Percentiles rank a stretch among this genome's conserved stretches.
These are phyloP conservation scores for Rhodomyrtus psidioides DNA, from an alignment of 441 rosid genomes.

Conservation along the genomic window DNA sequence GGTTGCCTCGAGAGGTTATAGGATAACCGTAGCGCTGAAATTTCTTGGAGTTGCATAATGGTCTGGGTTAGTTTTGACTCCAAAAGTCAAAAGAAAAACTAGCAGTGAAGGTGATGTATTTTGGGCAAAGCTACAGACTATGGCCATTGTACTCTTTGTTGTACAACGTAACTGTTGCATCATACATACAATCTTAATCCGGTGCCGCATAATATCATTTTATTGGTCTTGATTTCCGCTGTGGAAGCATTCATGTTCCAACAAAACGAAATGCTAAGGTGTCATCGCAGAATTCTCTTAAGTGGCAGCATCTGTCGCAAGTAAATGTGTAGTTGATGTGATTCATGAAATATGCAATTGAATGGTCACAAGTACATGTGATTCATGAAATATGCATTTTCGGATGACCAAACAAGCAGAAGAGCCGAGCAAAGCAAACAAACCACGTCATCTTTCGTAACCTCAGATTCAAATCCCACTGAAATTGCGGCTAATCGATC, in stretches of 20 bases:
- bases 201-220: neutral
- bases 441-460: too few species aligned
- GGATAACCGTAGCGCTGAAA: neutral
- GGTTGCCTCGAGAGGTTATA: neutral
- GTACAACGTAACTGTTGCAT: neutral
- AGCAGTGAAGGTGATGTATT: constrained; percentile 7
- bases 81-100: neutral
- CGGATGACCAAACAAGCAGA: too few species aligned
- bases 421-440: too few species aligned
- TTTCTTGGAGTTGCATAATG: neutral
- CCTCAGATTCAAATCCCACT: too few species aligned
- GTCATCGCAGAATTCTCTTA: neutral
- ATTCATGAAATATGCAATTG: neutral
- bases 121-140: constrained; percentile 63
- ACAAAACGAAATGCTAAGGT: neutral
- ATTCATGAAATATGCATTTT: neutral
- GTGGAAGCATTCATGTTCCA: neutral
- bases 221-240: neutral
- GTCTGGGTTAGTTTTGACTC: neutral
- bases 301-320: neutral
- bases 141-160: neutral
- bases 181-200: neutral
- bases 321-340: neutral
- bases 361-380: neutral
- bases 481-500: too few species aligned